A percentile compares a stretch with the other conserved stretches of the same genome.
Conservation (phyloP, 208 protist genomes). For the Vickermania spadyakhi region DNA sequence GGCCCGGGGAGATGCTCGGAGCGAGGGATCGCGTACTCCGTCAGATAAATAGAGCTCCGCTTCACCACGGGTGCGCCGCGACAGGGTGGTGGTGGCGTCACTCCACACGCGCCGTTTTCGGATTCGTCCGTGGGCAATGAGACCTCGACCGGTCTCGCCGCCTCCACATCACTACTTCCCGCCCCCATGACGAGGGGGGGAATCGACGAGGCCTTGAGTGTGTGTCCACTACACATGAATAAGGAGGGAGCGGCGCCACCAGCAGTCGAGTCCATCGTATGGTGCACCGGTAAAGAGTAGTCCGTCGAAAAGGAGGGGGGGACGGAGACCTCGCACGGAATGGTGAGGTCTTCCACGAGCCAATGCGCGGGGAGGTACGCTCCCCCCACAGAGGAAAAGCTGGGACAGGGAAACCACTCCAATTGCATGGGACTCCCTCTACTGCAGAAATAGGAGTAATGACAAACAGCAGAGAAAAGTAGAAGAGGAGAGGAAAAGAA, state of each 20-base stretch:
- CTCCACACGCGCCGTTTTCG: neutral
- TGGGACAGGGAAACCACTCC: neutral
- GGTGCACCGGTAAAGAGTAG: too few species aligned
- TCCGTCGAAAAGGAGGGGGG: too few species aligned
- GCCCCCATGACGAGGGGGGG: too few species aligned
- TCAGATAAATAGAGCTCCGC: neutral
- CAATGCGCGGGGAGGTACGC: neutral
- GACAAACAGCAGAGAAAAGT: neutral
- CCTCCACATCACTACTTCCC: too few species aligned
- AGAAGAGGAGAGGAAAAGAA: neutral
- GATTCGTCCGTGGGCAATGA: neutral
- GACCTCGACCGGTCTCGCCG: neutral
- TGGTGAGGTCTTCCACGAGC: neutral
- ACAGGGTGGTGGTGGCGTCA: neutral
- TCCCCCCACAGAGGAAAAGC: neutral
- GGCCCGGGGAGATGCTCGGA: too few species aligned
- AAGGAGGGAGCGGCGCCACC: too few species aligned
- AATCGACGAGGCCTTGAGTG: neutral
- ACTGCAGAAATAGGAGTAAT: neutral
- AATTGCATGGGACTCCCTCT: neutral
- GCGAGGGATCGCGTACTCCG: neutral
- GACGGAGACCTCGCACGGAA: too few species aligned
- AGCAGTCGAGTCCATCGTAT: too few species aligned
- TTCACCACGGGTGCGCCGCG: neutral
- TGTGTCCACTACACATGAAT: too few species aligned